These are phyloP conservation scores for Reticulascus tulasneorum DNA, from an alignment of 2,329 filamentous ascomycete genomes.

Conservation along the genomic window DNA sequence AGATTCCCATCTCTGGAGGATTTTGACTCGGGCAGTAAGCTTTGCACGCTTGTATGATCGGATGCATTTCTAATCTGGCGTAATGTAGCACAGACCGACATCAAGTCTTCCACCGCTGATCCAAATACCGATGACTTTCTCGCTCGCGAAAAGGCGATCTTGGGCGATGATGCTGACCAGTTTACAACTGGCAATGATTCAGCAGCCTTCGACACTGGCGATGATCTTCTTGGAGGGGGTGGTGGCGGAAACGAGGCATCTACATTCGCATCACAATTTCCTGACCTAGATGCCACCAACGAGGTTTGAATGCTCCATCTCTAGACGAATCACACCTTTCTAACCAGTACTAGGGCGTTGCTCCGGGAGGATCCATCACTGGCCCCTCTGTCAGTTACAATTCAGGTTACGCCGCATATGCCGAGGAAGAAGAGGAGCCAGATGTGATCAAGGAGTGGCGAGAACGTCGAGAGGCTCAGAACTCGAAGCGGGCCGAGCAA, in stretches of 20 bases:
- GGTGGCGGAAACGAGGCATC: conserved; percentile 48
- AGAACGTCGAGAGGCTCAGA: conserved; percentile 77
- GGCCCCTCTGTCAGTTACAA: conserved; percentile 62
- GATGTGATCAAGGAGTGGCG: conserved; percentile 91
- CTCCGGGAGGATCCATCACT: conserved; percentile 76
- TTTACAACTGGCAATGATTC: conserved; percentile 76
- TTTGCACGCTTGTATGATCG: not conserved
- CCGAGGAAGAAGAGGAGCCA: conserved; percentile 70
- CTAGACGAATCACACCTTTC: not conserved
- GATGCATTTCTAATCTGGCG: conserved; percentile 12
- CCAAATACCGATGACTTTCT: conserved; percentile 79
- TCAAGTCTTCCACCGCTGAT: conserved; percentile 52
- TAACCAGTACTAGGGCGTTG: conserved; percentile 53
- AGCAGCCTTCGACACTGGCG: conserved; percentile 58
- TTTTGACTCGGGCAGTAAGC: conserved; percentile 63
- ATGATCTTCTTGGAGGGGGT: conserved; percentile 71
- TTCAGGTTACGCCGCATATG: conserved; percentile 56
- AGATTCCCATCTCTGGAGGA: conserved; percentile 77
- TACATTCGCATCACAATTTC: conserved; percentile 84
- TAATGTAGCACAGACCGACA: conserved; percentile 61
- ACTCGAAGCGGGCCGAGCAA: conserved; percentile 79
- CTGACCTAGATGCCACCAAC: conserved; percentile 66
- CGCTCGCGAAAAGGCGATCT: conserved; percentile 79
- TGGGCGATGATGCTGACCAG: conserved; percentile 90
- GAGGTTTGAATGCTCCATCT: conserved; percentile 49